Conservation (phyloP, 257 asterid species). For the Solanum chiquidenum region DNA sequence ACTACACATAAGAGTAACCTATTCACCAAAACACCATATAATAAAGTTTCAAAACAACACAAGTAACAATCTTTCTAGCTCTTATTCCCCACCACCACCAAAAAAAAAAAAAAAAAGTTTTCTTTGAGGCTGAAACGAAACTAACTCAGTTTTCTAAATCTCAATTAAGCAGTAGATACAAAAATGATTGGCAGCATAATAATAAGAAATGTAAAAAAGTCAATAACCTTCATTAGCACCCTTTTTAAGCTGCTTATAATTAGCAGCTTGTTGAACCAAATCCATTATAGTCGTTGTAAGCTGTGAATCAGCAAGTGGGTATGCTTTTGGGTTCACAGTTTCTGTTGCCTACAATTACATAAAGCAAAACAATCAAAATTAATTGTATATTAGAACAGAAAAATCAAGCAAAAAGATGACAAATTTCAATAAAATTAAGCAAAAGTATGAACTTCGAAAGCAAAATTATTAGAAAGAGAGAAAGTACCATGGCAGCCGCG, state of each 20-base stretch:
- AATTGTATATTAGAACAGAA: not conserved
- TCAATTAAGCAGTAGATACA: not conserved
- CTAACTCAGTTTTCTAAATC: not conserved
- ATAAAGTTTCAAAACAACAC: not conserved
- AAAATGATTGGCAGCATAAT: not conserved
- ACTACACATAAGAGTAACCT: not conserved
- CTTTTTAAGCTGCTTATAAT: conserved; percentile 88
- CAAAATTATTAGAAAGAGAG: not conserved
- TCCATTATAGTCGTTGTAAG: conserved; percentile 71
- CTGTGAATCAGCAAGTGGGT: conserved; percentile 82
- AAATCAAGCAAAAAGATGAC: not conserved
- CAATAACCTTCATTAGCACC: conserved; percentile 88
- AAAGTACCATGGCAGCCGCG: not conserved
- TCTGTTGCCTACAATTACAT: conserved; percentile 43
- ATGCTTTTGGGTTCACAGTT: conserved; percentile 83
- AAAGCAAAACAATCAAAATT: not conserved
- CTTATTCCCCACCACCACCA: not conserved
- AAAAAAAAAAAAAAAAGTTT: too few relatives aligned
- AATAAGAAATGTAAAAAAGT: not conserved
- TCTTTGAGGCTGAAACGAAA: not conserved
- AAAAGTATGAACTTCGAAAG: not conserved
- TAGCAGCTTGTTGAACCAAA: conserved; percentile 84
- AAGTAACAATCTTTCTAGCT: not conserved
- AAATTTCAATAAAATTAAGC: not conserved
- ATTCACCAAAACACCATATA: not conserved